phyloP scores from a whole-genome alignment of 2,329 filamentous ascomycete genomes.

The Botrytis squamosa region DNA sequence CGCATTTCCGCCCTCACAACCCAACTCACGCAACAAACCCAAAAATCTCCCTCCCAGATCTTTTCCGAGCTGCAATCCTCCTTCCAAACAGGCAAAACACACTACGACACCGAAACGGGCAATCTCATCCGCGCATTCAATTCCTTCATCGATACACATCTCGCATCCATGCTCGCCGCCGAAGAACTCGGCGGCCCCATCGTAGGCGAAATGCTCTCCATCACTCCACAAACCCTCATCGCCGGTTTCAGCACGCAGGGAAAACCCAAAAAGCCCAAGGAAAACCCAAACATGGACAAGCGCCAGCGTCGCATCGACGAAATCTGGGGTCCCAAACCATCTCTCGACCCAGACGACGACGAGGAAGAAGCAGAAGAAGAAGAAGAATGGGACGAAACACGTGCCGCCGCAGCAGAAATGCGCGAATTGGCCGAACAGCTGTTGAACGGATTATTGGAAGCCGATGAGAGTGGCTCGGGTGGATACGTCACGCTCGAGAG shows the following conservation, averaged over 20 bases:
- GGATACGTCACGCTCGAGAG: slow-evolving; percentile 58
- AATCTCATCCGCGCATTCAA: slow-evolving; percentile 63
- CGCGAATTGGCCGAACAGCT: slow-evolving; percentile 59
- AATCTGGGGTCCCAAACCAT: slow-evolving; percentile 50
- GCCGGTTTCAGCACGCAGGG: slow-evolving; percentile 61
- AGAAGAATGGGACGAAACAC: slow-evolving; percentile 38
- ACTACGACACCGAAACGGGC: slow-evolving; percentile 60
- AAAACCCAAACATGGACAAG: slow-evolving; percentile 46
- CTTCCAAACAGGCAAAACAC: slow-evolving; percentile 48
- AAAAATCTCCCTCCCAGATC: slow-evolving; percentile 12
- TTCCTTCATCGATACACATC: slow-evolving; percentile 66
- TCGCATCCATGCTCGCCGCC: slow-evolving; percentile 75
- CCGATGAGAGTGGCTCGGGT: slow-evolving; percentile 53
- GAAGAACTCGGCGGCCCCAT: slow-evolving; percentile 82
- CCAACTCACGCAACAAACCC: neutral
- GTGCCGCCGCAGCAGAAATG: slow-evolving; percentile 57
- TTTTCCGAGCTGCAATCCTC: neutral
- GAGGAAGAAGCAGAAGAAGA: slow-evolving; percentile 40
- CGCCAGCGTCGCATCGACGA: slow-evolving; percentile 62
- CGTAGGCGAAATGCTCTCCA: slow-evolving; percentile 69
- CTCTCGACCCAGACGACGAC: slow-evolving; percentile 38
- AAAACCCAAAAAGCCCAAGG: slow-evolving; percentile 52
- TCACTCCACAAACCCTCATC: slow-evolving; percentile 59
- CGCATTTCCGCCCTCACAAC: slow-evolving; percentile 58
- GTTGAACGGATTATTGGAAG: slow-evolving; percentile 56